These are phyloP conservation scores for Phytophthora nicotianae DNA, from an alignment of 352 stramenopile genomes.

Conservation along the genomic window DNA sequence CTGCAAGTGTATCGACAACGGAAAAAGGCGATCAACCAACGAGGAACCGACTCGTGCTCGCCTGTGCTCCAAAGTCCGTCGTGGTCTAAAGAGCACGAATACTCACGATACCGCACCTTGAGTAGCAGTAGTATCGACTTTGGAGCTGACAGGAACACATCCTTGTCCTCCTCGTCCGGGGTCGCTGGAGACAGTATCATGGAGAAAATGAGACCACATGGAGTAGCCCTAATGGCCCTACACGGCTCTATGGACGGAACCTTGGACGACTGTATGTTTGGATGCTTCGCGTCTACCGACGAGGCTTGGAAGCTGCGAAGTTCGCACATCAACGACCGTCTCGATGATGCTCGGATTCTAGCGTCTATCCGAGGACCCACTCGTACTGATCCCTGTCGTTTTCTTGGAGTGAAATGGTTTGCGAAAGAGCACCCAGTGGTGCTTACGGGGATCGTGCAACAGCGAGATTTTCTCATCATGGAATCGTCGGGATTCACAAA, in stretches of 20 bases:
- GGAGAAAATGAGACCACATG: conserved; percentile 31
- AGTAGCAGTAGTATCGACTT: neutral
- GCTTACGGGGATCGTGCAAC: conserved; percentile 46
- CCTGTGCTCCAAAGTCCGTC: conserved; percentile 11
- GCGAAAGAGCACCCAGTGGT: conserved; percentile 48
- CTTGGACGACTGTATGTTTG: conserved; percentile 58
- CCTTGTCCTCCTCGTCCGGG: conserved; percentile 11
- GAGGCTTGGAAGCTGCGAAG: conserved; percentile 46
- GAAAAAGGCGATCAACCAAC: conserved; percentile 7
- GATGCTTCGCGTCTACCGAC: conserved; percentile 45
- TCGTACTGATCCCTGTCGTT: conserved; percentile 45
- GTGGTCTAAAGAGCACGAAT: conserved; percentile 14
- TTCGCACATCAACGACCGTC: conserved; percentile 50
- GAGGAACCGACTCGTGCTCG: neutral
- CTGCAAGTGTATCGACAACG: conserved; percentile 38
- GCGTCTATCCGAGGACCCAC: conserved; percentile 42
- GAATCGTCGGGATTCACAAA: conserved; percentile 24
- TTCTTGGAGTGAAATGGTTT: conserved; percentile 65
- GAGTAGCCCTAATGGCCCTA: conserved; percentile 47
- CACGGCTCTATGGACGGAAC: conserved; percentile 46
- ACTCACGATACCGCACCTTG: conserved; percentile 8
- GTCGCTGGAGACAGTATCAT: conserved; percentile 26
- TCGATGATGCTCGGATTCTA: conserved; percentile 52
- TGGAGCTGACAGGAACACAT: neutral
- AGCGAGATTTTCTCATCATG: conserved; percentile 49